A percentile compares a stretch with the other conserved stretches of the same genome.
Conservation (phyloP, 2,329 filamentous ascomycete genomes). For the Colletotrichum ledebouriae region DNA sequence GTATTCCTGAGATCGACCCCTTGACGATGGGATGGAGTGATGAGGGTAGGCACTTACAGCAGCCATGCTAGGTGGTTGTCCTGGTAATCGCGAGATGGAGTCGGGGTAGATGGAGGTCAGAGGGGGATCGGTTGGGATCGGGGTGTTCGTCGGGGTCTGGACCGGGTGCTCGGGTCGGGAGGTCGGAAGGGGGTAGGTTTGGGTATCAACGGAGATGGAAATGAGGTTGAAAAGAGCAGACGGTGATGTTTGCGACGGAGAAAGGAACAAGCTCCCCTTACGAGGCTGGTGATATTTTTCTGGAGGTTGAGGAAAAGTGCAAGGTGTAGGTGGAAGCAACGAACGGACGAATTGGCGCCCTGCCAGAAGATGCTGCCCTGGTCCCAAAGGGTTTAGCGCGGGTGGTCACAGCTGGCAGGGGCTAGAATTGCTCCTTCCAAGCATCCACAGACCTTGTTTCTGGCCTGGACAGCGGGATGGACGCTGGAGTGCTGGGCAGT, state of each 20-base stretch:
- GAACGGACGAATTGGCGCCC: conserved; percentile 44
- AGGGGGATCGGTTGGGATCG: conserved; percentile 37
- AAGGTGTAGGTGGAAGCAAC: conserved; percentile 41
- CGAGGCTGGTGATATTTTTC: conserved; percentile 45
- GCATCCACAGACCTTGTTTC: conserved; percentile 19
- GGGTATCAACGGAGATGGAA: conserved; percentile 44
- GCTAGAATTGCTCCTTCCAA: conserved; percentile 34
- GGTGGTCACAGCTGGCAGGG: conserved; percentile 30
- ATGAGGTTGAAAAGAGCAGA: conserved; percentile 38
- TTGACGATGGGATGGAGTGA: background rate
- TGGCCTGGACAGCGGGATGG: conserved; percentile 20
- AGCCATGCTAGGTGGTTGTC: conserved; percentile 43
- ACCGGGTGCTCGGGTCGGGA: conserved; percentile 36
- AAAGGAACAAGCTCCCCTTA: conserved; percentile 42
- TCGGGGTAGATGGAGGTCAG: conserved; percentile 26
- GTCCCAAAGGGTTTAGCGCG: conserved; percentile 36
- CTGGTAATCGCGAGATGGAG: conserved; percentile 38
- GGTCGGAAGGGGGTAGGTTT: conserved; percentile 23
- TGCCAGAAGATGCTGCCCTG: conserved; percentile 39
- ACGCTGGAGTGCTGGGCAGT: conserved; percentile 23
- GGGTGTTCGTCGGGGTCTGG: conserved; percentile 32
- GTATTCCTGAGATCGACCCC: background rate
- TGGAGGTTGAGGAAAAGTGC: conserved; percentile 43
- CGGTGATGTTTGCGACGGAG: conserved; percentile 43
- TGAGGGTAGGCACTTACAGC: conserved; percentile 37